Conservation (phyloP, 1,284 basidiomycete genomes). For the Malassezia arunalokei region DNA sequence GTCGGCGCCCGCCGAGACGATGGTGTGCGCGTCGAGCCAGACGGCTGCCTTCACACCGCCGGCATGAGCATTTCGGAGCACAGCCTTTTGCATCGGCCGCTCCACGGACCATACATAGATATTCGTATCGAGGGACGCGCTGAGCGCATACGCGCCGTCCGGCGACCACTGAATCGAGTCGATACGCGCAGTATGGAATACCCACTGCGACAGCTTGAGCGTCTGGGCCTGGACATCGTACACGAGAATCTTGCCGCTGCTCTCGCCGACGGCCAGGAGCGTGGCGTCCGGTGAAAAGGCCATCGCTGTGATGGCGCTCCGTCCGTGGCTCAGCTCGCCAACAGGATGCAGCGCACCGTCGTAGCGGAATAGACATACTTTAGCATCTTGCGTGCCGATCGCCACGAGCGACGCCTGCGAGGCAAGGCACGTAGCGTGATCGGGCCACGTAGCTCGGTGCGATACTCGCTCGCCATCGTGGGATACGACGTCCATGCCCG, state of each 20-base stretch:
- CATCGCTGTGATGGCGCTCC: slow-evolving; percentile 56
- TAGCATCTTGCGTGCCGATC: slow-evolving; percentile 54
- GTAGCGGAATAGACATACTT: slow-evolving; percentile 28
- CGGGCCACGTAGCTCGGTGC: background rate
- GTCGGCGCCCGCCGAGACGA: slow-evolving; percentile 71
- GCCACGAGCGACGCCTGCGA: slow-evolving; percentile 53
- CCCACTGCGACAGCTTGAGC: slow-evolving; percentile 54
- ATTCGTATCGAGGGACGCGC: slow-evolving; percentile 79
- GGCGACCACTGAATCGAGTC: slow-evolving; percentile 66
- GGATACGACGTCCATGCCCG: slow-evolving; percentile 54
- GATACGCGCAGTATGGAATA: slow-evolving; percentile 72
- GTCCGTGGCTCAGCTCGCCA: slow-evolving; percentile 14
- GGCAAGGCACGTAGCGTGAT: slow-evolving; percentile 48
- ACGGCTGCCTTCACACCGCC: slow-evolving; percentile 57
- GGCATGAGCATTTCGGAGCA: slow-evolving; percentile 54
- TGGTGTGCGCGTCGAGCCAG: slow-evolving; percentile 58
- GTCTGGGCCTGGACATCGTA: slow-evolving; percentile 58
- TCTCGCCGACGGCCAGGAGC: slow-evolving; percentile 58
- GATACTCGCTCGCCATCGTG: background rate
- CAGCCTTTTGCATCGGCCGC: slow-evolving; percentile 64
- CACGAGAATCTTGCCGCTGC: slow-evolving; percentile 64
- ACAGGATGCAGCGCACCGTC: slow-evolving; percentile 48
- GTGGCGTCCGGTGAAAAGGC: slow-evolving; percentile 68
- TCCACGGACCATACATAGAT: slow-evolving; percentile 77
- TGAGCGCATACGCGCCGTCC: slow-evolving; percentile 64